Percentiles rank a stretch among this genome's conserved stretches.
These are phyloP conservation scores for Picea sitchensis DNA, from an alignment of 75 land plant genomes.

Conservation along the genomic window DNA sequence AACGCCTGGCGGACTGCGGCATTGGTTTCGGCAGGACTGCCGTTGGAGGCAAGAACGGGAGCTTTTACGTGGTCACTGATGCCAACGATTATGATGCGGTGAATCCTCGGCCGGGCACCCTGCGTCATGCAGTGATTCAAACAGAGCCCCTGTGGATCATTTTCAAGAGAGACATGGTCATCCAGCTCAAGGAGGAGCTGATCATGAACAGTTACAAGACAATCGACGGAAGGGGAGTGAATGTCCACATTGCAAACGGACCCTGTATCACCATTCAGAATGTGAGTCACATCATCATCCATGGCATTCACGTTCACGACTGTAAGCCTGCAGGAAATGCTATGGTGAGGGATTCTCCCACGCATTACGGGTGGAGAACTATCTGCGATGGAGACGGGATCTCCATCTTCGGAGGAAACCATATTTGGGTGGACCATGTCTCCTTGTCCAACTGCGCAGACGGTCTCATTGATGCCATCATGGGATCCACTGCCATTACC, in stretches of 20 bases:
- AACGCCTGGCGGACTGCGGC: constrained; percentile 41
- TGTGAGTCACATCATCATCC: constrained; percentile 41
- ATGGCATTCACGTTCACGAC: constrained; percentile 47
- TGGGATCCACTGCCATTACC: constrained; percentile 46
- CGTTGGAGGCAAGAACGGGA: constrained; percentile 33
- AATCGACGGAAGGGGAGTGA: constrained; percentile 44
- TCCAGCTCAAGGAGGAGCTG: constrained; percentile 47
- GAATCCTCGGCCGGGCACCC: constrained; percentile 42
- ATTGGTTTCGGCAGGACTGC: constrained; percentile 45
- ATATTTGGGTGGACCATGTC: constrained; percentile 48
- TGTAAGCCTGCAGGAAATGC: constrained; percentile 44
- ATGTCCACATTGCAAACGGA: constrained; percentile 48
- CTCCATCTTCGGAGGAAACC: constrained; percentile 25
- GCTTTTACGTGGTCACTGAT: constrained; percentile 39
- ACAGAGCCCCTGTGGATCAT: constrained; percentile 47
- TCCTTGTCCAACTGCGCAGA: constrained; percentile 32
- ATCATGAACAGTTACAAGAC: constrained; percentile 53
- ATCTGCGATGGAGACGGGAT: constrained; percentile 42
- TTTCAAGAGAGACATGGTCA: constrained; percentile 41
- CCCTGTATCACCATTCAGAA: constrained; percentile 44
- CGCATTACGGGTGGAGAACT: constrained; percentile 32
- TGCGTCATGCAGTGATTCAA: constrained; percentile 43
- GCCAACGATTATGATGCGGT: constrained; percentile 40
- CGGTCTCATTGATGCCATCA: constrained; percentile 38
- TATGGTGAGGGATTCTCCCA: constrained; percentile 32